Evolutionary conservation across 2,329 filamentous ascomycete genomes (phyloP), one percentile per base, ranked within the genome.

Genomic region (Claviceps fusiformis): DNA sequence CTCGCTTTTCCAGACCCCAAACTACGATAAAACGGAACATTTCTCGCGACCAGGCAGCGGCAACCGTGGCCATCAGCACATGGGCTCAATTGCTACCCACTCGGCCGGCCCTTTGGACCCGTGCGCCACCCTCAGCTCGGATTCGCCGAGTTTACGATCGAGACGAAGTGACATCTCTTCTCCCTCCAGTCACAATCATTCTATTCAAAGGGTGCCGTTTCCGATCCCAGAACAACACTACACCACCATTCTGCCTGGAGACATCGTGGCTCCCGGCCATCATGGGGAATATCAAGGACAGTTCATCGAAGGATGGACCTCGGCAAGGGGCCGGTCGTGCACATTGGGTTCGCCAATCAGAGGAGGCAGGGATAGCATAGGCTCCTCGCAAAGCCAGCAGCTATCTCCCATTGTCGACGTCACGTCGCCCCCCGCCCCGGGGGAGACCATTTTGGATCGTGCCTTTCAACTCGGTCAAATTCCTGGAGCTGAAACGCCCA

Each of bases 361-460:
- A 46, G 75, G 72, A n/a, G n/a, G n/a, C 3, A 74, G 78, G 7
- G 78, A 76, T 48, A 82, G 79, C 61, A 70, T 82, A 51, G 71
- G 76, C 58, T 81, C 79, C 19, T 81, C 79, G 9, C 73, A 76
- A 13, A 68, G 71, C 17, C 71, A 72, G 5, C 66, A 68, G 19
- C 62, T 63, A 10, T 51, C 37, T 13, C 64, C 67, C 13, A 62
- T 73, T 9, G 61, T 71, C 2, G 69, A 74, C 45, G 74, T 75
- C 1, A 74, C 72, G 60, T 77, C 78, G 0, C 78, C 79, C 0
- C 75, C 78, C 2, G 69, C 67, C 0, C 78, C 78, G 2, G 74
- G 82, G 17, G 82, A 86, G 66, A 84, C 82, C 0, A 85, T 86
- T 53, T 66, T 85, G n/a, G 82, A 86, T 63, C 71, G 82, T 44